phyloP scores from a whole-genome alignment of 2,329 filamentous ascomycete species.

The Alternaria panax region DNA sequence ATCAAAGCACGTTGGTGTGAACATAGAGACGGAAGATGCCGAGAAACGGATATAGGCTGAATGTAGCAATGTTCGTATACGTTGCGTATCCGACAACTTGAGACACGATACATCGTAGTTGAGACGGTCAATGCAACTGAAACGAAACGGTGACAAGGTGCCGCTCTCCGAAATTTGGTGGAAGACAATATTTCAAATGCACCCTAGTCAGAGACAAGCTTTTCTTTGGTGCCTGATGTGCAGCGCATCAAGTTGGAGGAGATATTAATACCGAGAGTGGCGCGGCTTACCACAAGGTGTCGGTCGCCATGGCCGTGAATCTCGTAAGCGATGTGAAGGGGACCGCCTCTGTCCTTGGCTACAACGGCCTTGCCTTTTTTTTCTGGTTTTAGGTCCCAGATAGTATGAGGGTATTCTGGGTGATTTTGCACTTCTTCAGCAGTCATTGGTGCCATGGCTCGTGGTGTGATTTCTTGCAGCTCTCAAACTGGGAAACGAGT shows the following conservation, averaged over 20 bases:
- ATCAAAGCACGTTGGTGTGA: not conserved
- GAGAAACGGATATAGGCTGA: constrained; percentile 3
- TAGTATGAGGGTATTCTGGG: constrained; percentile 70
- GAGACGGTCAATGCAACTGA: constrained; percentile 48
- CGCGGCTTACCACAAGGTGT: constrained; percentile 72
- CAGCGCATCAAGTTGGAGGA: constrained; percentile 22
- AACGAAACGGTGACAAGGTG: constrained; percentile 43
- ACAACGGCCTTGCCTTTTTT: constrained; percentile 68
- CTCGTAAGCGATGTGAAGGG: constrained; percentile 79
- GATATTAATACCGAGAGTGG: constrained; percentile 22
- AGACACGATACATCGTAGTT: constrained; percentile 35
- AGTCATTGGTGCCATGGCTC: constrained; percentile 51
- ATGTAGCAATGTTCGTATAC: constrained; percentile 8
- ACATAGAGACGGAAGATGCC: not conserved
- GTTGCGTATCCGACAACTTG: constrained; percentile 29
- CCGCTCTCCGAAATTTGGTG: constrained; percentile 13
- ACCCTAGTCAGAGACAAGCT: not conserved
- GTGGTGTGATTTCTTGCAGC: not conserved
- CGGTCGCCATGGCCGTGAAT: constrained; percentile 77
- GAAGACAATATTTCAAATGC: constrained; percentile 33
- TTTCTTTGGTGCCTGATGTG: constrained; percentile 18
- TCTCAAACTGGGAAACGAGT: constrained; percentile 11
- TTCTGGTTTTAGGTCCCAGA: constrained; percentile 74
- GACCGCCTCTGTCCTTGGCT: constrained; percentile 75
- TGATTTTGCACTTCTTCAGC: constrained; percentile 68